phyloP scores from a whole-genome alignment of 108 stramenopile species.

The Pseudonitzschia pungens region DNA sequence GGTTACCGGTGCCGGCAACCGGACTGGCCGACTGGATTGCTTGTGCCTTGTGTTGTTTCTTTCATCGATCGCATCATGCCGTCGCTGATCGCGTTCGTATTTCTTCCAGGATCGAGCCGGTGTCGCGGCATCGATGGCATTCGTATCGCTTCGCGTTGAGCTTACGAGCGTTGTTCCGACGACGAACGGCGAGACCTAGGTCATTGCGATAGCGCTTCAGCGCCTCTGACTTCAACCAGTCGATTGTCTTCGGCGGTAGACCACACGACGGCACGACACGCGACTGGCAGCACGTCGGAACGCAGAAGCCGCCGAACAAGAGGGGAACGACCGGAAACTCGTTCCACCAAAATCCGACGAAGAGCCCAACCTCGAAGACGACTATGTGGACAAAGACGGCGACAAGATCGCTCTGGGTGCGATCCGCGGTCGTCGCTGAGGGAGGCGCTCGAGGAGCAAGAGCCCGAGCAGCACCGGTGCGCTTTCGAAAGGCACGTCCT shows the following conservation, averaged over 20 bases:
- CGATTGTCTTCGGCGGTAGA: neutral
- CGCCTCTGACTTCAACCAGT: neutral
- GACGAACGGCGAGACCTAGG: no score
- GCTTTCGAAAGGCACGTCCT: neutral
- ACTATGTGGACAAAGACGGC: neutral
- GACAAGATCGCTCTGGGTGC: constrained; percentile 5
- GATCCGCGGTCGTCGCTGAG: neutral
- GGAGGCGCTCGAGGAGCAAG: neutral
- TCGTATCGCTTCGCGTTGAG: no score
- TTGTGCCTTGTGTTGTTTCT: no score
- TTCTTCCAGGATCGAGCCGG: no score
- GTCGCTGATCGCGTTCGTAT: no score
- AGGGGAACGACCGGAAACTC: constrained; percentile 26
- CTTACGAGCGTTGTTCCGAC: no score
- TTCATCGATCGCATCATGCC: no score
- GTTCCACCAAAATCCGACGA: constrained; percentile 34
- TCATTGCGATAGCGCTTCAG: no score
- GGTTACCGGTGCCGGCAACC: no score
- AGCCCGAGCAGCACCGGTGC: neutral
- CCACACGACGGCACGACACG: neutral
- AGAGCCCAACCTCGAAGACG: constrained; percentile 9
- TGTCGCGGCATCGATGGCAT: no score
- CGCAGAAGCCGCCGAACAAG: constrained; percentile 33
- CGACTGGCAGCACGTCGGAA: neutral
- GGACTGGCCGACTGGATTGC: no score